These are phyloP conservation scores for Trichoderma citrinoviride DNA, from an alignment of 2,329 filamentous ascomycete genomes.

Conservation along the genomic window DNA sequence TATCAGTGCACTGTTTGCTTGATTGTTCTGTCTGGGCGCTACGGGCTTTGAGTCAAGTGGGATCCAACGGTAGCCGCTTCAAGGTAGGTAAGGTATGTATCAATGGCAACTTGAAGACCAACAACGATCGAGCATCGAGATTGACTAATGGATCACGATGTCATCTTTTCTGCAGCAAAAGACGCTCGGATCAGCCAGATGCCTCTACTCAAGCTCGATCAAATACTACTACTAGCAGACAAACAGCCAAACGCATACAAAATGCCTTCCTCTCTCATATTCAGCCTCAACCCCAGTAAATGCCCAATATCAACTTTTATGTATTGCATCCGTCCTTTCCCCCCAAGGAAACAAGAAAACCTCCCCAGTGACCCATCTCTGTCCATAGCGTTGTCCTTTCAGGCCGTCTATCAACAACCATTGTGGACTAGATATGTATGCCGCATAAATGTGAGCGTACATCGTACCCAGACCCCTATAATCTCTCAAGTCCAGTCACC, in stretches of 20 bases:
- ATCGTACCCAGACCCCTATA: background rate
- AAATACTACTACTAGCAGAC: too few species aligned
- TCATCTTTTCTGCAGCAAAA: background rate
- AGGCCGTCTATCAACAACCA: background rate
- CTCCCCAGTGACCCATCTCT: background rate
- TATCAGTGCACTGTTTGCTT: too few species aligned
- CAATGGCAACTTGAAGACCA: too few species aligned
- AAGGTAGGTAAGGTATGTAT: too few species aligned
- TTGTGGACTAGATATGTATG: background rate
- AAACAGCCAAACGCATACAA: background rate
- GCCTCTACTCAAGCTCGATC: constrained; percentile 3
- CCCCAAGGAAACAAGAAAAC: background rate
- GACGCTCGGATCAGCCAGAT: background rate
- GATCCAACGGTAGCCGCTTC: too few species aligned
- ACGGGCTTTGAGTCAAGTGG: too few species aligned
- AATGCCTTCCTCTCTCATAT: background rate
- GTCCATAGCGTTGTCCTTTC: background rate
- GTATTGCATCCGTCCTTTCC: background rate
- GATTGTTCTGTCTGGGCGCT: too few species aligned
- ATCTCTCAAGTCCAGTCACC: background rate
- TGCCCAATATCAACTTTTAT: constrained; percentile 19
- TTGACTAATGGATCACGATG: background rate
- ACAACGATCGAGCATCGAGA: background rate
- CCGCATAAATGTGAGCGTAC: background rate
- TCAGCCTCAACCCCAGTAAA: background rate